A percentile compares a stretch with the other conserved stretches of the same genome.
These are phyloP conservation scores for Diaporthe citri DNA, from an alignment of 2,329 filamentous ascomycete species.

Conservation along the genomic window DNA sequence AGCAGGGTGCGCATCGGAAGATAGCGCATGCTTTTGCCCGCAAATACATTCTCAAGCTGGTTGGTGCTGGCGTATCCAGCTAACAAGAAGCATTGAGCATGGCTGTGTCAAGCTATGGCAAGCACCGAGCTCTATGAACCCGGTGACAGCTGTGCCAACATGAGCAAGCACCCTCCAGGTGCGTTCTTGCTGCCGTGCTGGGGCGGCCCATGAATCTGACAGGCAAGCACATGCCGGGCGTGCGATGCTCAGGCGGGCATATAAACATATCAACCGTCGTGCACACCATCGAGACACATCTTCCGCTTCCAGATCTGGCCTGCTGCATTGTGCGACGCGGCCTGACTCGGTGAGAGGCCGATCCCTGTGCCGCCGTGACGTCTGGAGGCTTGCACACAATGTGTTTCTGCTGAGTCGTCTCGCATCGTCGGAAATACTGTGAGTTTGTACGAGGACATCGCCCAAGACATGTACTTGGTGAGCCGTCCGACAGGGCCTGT, in stretches of 20 bases:
- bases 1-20: neutral
- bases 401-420: slow-evolving; percentile 7
- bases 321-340: slow-evolving; percentile 39
- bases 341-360: slow-evolving; percentile 30
- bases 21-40: neutral
- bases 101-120: neutral
- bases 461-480: slow-evolving; percentile 21
- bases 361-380: slow-evolving; percentile 32
- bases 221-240: slow-evolving; percentile 20
- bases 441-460: neutral
- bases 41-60: neutral
- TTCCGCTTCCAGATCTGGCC: slow-evolving; percentile 31
- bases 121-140: neutral
- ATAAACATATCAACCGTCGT: slow-evolving; percentile 1
- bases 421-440: slow-evolving; percentile 5
- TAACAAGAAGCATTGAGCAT: neutral
- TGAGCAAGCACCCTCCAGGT: neutral
- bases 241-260: slow-evolving; percentile 10
- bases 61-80: slow-evolving; percentile 1
- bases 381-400: slow-evolving; percentile 9
- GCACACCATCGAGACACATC: slow-evolving; percentile 3
- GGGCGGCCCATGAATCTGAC: neutral
- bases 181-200: neutral
- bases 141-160: neutral
- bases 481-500: neutral